phyloP scores from a whole-genome alignment of 176 grass and related monocot species.

The Carex littledalei region DNA sequence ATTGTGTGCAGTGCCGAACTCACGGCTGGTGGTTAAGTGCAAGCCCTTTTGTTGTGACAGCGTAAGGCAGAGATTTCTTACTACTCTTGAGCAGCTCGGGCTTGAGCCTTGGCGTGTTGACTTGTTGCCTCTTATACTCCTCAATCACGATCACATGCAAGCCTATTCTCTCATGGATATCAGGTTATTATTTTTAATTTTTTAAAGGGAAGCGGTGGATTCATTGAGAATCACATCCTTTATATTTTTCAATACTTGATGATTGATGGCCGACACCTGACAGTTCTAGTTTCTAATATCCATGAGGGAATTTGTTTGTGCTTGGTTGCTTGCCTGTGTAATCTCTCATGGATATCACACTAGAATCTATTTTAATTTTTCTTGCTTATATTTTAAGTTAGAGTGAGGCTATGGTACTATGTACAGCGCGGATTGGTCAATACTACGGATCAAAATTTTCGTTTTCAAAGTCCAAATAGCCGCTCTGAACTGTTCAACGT shows the following conservation, averaged over 20 bases:
- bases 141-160: slow-evolving; percentile 99
- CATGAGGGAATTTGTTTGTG: background rate
- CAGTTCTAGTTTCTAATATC: background rate
- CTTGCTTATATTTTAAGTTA: background rate
- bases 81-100: slow-evolving; percentile 76
- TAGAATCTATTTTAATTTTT: background rate
- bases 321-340: background rate
- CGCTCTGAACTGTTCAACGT: too few species aligned
- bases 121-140: slow-evolving; percentile 91
- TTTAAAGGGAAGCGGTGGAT: background rate
- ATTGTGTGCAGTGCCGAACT: slow-evolving; percentile 81
- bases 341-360: background rate
- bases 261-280: background rate
- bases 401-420: too few species aligned
- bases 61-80: slow-evolving; percentile 79
- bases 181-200: slow-evolving; percentile 36
- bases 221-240: background rate
- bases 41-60: slow-evolving; percentile 96
- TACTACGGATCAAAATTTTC: too few species aligned
- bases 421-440: too few species aligned
- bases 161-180: slow-evolving; percentile 99
- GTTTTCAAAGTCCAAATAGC: too few species aligned
- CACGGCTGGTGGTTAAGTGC: slow-evolving; percentile 92
- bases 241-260: background rate
- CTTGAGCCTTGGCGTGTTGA: slow-evolving; percentile 80